phyloP scores from a whole-genome alignment of 768 basidiomycete species.

The Mycena leptocephala region DNA sequence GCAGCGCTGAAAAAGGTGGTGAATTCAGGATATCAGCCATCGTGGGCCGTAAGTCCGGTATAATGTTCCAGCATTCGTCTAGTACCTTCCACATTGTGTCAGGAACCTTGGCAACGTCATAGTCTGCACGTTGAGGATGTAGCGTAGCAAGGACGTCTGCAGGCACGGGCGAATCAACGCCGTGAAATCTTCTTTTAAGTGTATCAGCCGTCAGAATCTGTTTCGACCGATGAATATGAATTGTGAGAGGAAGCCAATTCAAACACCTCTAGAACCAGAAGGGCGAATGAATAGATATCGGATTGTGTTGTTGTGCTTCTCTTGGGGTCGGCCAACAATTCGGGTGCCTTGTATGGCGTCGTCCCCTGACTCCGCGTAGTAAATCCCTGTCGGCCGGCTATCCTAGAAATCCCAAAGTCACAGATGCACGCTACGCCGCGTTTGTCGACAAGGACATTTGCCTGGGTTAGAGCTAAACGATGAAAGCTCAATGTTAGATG shows the following conservation, averaged over 20 bases:
- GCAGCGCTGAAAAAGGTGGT: slow-evolving; percentile 5
- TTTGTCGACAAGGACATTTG: slow-evolving; percentile 7
- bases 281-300: slow-evolving; percentile 10
- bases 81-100: slow-evolving; percentile 3
- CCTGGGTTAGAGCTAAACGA: not conserved
- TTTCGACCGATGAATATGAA: slow-evolving; percentile 11
- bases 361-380: slow-evolving; percentile 5
- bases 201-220: slow-evolving; percentile 5
- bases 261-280: slow-evolving; percentile 6
- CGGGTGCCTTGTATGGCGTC: slow-evolving; percentile 6
- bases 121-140: slow-evolving; percentile 12
- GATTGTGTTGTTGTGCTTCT: slow-evolving; percentile 6
- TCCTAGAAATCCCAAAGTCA: slow-evolving; percentile 8
- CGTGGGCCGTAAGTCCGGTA: slow-evolving; percentile 1
- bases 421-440: slow-evolving; percentile 5
- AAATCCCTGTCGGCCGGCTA: slow-evolving; percentile 1
- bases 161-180: slow-evolving; percentile 1
- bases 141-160: slow-evolving; percentile 3
- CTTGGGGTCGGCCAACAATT: slow-evolving; percentile 5
- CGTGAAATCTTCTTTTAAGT: slow-evolving; percentile 4
- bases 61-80: slow-evolving; percentile 12
- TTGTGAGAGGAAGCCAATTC: slow-evolving; percentile 7
- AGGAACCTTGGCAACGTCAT: not conserved
- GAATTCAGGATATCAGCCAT: slow-evolving; percentile 6
- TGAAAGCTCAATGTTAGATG: not conserved